Percentiles rank a stretch among this genome's conserved stretches.
Evolutionary conservation across 805 yeast species (phyloP).

Genomic region (Candida oleophila): DNA sequence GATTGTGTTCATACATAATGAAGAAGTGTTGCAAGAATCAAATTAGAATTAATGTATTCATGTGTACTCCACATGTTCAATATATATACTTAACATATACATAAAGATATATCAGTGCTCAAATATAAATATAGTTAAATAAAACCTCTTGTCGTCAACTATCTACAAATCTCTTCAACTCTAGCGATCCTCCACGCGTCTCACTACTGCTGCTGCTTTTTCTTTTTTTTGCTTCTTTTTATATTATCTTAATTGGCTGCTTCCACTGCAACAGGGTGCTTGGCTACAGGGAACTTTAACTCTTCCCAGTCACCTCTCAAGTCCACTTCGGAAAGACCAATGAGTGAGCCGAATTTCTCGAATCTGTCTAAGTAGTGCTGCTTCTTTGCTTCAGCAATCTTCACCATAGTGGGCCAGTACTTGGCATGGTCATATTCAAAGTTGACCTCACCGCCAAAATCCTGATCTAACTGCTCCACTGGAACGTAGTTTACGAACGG

Average conservation of each 20-base stretch:
- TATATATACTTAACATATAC: no score
- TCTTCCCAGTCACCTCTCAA: constrained; percentile 50
- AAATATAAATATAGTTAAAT: no score
- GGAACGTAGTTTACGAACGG: constrained; percentile 87
- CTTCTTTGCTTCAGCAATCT: constrained; percentile 59
- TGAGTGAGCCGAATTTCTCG: constrained; percentile 61
- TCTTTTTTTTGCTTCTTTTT: no score
- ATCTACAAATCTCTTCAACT: no score
- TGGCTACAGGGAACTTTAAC: constrained; percentile 23
- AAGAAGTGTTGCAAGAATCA: no score
- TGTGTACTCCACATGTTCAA: no score
- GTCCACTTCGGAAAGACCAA: constrained; percentile 81
- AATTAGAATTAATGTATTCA: no score
- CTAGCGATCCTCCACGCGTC: no score
- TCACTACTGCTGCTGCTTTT: no score
- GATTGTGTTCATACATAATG: no score
- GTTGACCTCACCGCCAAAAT: constrained; percentile 82
- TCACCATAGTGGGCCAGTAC: constrained; percentile 74
- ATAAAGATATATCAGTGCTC: no score
- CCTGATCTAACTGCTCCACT: constrained; percentile 71
- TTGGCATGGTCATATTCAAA: constrained; percentile 77
- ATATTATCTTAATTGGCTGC: not conserved
- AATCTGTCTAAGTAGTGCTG: constrained; percentile 67
- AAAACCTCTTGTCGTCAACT: no score
- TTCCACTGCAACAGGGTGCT: not conserved